Conservation (phyloP, 169 alveolate genomes). For the Cryptosporidium ubiquitum region DNA sequence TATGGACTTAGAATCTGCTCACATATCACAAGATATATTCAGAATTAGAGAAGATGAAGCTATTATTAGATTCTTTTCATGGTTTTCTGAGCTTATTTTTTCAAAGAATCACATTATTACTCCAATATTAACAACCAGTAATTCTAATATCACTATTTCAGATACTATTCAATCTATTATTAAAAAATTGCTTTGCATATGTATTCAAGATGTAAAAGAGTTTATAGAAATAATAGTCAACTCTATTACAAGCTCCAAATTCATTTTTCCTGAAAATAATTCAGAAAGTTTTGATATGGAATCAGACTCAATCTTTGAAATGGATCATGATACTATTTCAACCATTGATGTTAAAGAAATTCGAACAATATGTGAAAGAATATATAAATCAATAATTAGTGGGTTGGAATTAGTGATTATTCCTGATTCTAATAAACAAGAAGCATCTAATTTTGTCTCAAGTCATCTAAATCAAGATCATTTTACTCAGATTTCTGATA, state of each 20-base stretch:
- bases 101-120: conserved; percentile 13
- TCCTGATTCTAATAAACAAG: neutral
- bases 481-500: neutral
- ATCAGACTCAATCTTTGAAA: conserved; percentile 24
- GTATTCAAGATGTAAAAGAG: conserved; percentile 12
- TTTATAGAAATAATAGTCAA: neutral
- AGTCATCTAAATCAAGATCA: neutral
- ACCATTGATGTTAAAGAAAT: conserved; percentile 35
- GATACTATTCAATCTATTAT: conserved; percentile 15
- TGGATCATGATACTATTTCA: conserved; percentile 20
- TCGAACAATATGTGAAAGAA: conserved; percentile 17
- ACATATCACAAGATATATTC: conserved; percentile 16
- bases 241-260: conserved; percentile 32
- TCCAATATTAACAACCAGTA: neutral
- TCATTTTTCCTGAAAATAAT: conserved; percentile 34
- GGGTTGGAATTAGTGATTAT: neutral
- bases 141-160: neutral
- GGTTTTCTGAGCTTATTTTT: conserved; percentile 31
- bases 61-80: conserved; percentile 22
- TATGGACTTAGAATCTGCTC: conserved; percentile 6
- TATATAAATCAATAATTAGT: neutral
- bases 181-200: neutral
- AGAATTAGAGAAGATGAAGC: conserved; percentile 69
- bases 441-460: neutral
- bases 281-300: conserved; percentile 28